Percentiles rank a stretch among this genome's conserved stretches.
phyloP scores from a whole-genome alignment of 2,329 filamentous ascomycete species.

The Leptodontidium sp. region DNA sequence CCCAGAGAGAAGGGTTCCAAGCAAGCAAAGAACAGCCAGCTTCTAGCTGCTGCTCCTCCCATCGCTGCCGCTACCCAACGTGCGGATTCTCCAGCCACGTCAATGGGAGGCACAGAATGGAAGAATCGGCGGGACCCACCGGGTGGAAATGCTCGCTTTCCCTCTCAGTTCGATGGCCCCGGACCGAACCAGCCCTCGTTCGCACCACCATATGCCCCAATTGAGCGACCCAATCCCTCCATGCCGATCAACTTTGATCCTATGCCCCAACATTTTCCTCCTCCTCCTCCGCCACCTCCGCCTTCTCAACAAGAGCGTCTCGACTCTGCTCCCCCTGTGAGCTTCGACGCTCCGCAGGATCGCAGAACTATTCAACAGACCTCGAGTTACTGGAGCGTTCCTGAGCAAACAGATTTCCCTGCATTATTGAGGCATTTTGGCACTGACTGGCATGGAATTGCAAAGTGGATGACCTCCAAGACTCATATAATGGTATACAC shows the following conservation, averaged over 20 bases:
- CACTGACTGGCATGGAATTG: conserved; percentile 80
- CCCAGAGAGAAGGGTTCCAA: conserved; percentile 43
- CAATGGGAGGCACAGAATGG: conserved; percentile 34
- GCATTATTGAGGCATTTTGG: conserved; percentile 77
- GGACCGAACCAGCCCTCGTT: conserved; percentile 31
- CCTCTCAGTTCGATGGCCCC: conserved; percentile 39
- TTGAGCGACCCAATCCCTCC: conserved; percentile 35
- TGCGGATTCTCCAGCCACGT: conserved; percentile 39
- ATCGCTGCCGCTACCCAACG: conserved; percentile 27
- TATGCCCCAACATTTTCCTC: conserved; percentile 25
- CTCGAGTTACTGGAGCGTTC: conserved; percentile 89
- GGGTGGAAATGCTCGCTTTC: conserved; percentile 32
- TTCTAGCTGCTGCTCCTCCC: conserved; percentile 43
- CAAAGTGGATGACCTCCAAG: conserved; percentile 82
- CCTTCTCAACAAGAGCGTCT: conserved; percentile 41
- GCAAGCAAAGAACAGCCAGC: conserved; percentile 45
- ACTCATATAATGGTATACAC: conserved; percentile 81
- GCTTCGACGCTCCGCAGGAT: conserved; percentile 41
- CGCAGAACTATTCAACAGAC: conserved; percentile 57
- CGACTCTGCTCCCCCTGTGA: conserved; percentile 40
- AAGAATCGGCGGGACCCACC: conserved; percentile 34
- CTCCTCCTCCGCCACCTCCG: conserved; percentile 30
- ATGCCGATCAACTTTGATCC: conserved; percentile 37
- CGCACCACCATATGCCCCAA: conserved; percentile 34
- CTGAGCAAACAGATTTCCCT: conserved; percentile 80